Base-by-base conservation (phyloP, 306 rosid species). In the Begonia masoniana region DNA sequence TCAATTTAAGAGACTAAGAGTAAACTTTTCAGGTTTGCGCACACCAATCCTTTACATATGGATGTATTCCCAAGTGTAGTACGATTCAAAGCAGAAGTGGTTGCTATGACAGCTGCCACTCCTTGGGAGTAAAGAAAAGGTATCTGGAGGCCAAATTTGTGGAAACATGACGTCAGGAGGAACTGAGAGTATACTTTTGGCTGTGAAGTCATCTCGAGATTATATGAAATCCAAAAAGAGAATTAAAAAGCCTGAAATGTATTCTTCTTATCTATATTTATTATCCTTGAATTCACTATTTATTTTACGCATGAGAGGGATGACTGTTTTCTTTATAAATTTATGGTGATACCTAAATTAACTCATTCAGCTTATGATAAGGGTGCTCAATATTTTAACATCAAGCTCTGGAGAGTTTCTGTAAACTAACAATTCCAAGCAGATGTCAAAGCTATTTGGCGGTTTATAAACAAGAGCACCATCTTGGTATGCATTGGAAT, bases 101-200 rank as follows among this genome's bases (percentile, higher is more conserved):
- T 89, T 66, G 91, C 88, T 26, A 89, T 82, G 97, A 89, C 95
- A 50, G 95, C 91, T 41, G 78, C 95, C 85, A 47, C 67, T 89
- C 55, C 87, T 89, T 26, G 97, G 95, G 55, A 75, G 94, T 65
- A 74, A 81, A 66, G 87, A 74, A 49, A 81, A 78, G 63, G 70
- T 70, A 59, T 82, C 87, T n/a, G 94, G 91, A 65, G 91, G 94
- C 53, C 72, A 89, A 74, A 71, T 85, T 59, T 89, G 97, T 59
- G 97, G 97, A 62, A 89, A 89, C 72, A 89, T 89, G 97, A 89
- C 97, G 36, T 89, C 97, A 3, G 97, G 97, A 51, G 97, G 95
- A 76, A 89, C 97, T 47, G 97, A 89, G 76, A 89, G 97, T 66
- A 89, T 89, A 76, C 60, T 89, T 56, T 65, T 89, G 62, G 95